phyloP scores from a whole-genome alignment of 2,329 filamentous ascomycete genomes.

The Cercospora janseana region DNA sequence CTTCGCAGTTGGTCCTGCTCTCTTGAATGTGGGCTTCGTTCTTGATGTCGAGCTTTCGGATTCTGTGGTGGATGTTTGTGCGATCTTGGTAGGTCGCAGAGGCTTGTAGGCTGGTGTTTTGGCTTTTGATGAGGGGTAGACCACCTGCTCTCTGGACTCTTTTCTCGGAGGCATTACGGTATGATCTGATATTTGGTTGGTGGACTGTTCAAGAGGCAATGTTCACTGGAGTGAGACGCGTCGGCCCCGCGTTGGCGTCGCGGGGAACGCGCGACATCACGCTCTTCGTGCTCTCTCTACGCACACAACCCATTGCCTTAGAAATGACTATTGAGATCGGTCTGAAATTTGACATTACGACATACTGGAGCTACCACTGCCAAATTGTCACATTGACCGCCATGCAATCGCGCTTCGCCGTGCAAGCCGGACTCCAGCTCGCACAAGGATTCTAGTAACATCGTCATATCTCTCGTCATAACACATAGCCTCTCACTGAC shows the following conservation, averaged over 20 bases:
- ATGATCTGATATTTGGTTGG: neutral
- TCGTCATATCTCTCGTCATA: neutral
- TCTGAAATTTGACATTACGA: neutral
- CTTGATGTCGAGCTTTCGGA: slow-evolving; percentile 24
- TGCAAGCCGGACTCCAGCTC: too few species aligned
- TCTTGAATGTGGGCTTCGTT: slow-evolving; percentile 16
- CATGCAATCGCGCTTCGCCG: too few species aligned
- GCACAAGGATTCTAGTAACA: too few species aligned
- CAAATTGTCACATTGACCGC: too few species aligned
- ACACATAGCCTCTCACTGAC: neutral
- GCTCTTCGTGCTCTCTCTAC: neutral
- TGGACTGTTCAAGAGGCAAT: neutral
- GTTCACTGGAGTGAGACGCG: neutral
- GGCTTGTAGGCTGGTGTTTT: slow-evolving; percentile 38
- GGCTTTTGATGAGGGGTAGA: slow-evolving; percentile 36
- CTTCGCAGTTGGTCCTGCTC: neutral
- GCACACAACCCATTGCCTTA: too few species aligned
- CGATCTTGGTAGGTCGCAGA: slow-evolving; percentile 31
- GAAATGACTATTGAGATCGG: neutral
- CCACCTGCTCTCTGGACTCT: slow-evolving; percentile 36
- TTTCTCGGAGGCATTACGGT: slow-evolving; percentile 34
- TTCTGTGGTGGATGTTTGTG: slow-evolving; percentile 49
- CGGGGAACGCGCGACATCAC: neutral
- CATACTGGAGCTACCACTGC: neutral
- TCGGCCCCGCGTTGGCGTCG: neutral